phyloP scores from a whole-genome alignment of 225 moss, liverwort and hornwort genomes.

The Marchantia polymorpha region DNA sequence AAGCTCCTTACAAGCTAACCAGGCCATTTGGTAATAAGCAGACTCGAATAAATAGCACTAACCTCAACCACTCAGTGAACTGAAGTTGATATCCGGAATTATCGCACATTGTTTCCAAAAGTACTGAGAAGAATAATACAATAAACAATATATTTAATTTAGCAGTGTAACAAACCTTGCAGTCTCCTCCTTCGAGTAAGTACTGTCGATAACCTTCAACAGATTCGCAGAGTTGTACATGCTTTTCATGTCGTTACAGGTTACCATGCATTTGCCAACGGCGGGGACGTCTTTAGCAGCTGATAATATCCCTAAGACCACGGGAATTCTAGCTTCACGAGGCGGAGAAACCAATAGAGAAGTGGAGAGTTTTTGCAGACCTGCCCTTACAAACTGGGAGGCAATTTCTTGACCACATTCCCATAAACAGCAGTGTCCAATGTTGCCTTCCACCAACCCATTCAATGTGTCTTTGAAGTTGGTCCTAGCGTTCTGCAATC shows the following conservation, averaged over 20 bases:
- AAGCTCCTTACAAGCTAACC: too few relatives aligned
- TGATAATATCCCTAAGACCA: conserved; percentile 25
- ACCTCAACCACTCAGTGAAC: neutral
- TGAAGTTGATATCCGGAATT: too few relatives aligned
- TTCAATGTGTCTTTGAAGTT: conserved; percentile 11
- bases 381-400: conserved; percentile 35
- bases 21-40: too few relatives aligned
- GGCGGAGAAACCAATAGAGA: conserved; percentile 3
- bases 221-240: conserved; percentile 1
- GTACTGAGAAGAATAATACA: neutral
- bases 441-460: conserved; percentile 26
- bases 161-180: neutral
- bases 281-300: conserved; percentile 35
- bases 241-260: neutral
- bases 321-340: conserved; percentile 15
- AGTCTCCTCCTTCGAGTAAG: neutral
- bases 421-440: conserved; percentile 37
- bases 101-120: too few relatives aligned
- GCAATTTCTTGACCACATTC: conserved; percentile 41
- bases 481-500: conserved; percentile 21
- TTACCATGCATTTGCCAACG: conserved; percentile 36
- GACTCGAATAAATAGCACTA: neutral
- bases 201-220: neutral
- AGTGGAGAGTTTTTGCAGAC: conserved; percentile 25
- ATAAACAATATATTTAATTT: neutral